phyloP scores from a whole-genome alignment of 176 grass and related monocot genomes.

The Musa itinerans region DNA sequence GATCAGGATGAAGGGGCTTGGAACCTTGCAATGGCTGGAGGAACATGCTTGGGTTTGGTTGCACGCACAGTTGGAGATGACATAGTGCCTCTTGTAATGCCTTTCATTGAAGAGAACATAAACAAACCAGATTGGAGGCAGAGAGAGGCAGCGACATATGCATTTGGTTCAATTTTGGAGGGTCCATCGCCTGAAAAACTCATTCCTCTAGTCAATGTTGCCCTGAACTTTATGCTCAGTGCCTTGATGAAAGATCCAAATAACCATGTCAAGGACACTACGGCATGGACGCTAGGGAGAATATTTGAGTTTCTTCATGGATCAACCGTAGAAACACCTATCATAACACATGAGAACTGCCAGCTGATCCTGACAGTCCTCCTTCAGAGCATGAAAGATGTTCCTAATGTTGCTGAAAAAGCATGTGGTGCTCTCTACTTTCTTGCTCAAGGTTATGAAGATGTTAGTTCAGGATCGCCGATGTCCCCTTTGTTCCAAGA shows the following conservation, averaged over 20 bases:
- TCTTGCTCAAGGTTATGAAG: constrained; percentile 19
- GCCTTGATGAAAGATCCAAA: constrained; percentile 20
- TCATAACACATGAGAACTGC: constrained; percentile 15
- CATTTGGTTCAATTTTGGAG: constrained; percentile 19
- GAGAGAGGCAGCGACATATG: constrained; percentile 20
- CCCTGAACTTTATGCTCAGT: constrained; percentile 16
- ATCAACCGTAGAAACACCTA: constrained; percentile 1
- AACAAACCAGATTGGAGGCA: constrained; percentile 21
- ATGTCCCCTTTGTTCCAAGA: constrained; percentile 18
- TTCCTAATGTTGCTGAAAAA: constrained; percentile 22
- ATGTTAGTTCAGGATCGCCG: constrained; percentile 9
- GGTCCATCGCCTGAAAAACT: constrained; percentile 16
- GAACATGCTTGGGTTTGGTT: constrained; percentile 21
- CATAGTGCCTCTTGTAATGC: constrained; percentile 19
- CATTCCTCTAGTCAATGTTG: constrained; percentile 10
- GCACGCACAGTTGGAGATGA: constrained; percentile 17
- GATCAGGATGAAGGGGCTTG: constrained; percentile 22
- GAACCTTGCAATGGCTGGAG: constrained; percentile 20
- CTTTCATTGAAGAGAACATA: constrained; percentile 21
- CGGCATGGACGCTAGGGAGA: constrained; percentile 11
- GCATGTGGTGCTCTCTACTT: constrained; percentile 14
- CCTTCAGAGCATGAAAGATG: constrained; percentile 22
- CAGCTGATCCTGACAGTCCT: constrained; percentile 18
- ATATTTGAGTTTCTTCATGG: constrained; percentile 21
- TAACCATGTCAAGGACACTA: constrained; percentile 21